phyloP scores from a whole-genome alignment of 106 monocot genomes.

The Acorus calamus region DNA sequence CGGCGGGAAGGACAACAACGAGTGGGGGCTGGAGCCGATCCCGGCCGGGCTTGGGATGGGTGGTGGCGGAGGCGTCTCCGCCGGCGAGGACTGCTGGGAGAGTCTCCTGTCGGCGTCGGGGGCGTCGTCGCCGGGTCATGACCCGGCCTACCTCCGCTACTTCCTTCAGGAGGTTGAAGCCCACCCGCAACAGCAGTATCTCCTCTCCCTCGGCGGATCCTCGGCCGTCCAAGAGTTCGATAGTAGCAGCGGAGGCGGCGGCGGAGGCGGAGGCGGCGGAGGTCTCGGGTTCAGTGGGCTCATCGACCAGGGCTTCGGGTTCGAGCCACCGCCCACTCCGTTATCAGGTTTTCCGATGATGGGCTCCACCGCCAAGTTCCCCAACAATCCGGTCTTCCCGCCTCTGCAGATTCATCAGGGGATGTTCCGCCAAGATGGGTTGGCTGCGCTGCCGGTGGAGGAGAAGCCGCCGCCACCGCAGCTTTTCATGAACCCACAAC shows the following conservation, averaged over 20 bases:
- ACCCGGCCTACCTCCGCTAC: slow-evolving; percentile 67
- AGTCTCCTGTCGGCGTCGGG: slow-evolving; percentile 30
- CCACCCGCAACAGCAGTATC: slow-evolving; percentile 18
- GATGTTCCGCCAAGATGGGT: slow-evolving; percentile 24
- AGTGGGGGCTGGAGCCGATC: slow-evolving; percentile 39
- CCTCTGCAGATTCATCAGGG: slow-evolving; percentile 7
- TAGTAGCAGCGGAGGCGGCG: slow-evolving; percentile 3
- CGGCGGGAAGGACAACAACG: slow-evolving; percentile 19
- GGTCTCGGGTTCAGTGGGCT: slow-evolving; percentile 26
- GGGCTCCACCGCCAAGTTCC: neutral
- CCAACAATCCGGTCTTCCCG: neutral
- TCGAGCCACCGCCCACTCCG: slow-evolving; percentile 14
- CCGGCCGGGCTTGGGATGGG: slow-evolving; percentile 11
- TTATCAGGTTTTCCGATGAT: slow-evolving; percentile 4
- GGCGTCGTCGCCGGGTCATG: slow-evolving; percentile 18
- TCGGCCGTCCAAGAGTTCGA: slow-evolving; percentile 7
- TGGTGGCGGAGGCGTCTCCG: neutral
- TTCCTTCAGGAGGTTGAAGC: slow-evolving; percentile 50
- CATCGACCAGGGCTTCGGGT: slow-evolving; percentile 28
- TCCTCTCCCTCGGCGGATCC: neutral
- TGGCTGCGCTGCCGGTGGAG: slow-evolving; percentile 6
- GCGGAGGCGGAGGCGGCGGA: no score
- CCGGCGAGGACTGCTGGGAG: slow-evolving; percentile 52
- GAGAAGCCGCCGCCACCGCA: slow-evolving; percentile 25
- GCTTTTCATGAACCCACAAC: slow-evolving; percentile 13